These are phyloP conservation scores for Quercus dentata DNA, from an alignment of 306 rosid genomes.

Conservation along the genomic window DNA sequence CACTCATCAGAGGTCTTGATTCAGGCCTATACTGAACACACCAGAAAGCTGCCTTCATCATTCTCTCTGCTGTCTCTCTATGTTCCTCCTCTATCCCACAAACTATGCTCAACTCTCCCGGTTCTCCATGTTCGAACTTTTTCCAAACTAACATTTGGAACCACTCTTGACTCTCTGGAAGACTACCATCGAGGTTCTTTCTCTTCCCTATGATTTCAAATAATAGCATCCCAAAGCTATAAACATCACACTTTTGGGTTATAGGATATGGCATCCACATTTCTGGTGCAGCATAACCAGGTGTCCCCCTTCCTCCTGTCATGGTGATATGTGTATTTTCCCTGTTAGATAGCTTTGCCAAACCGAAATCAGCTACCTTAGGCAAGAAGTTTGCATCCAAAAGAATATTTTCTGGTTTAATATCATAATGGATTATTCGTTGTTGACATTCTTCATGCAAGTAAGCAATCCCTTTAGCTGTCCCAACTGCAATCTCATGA, in stretches of 20 bases:
- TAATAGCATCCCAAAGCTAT: conserved; percentile 50
- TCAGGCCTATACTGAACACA: conserved; percentile 49
- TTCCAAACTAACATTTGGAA: conserved; percentile 48
- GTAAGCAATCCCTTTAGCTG: conserved; percentile 46
- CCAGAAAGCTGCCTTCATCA: conserved; percentile 37
- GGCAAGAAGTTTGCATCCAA: conserved; percentile 34
- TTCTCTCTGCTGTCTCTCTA: conserved; percentile 30
- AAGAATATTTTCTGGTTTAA: conserved; percentile 54
- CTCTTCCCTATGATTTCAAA: conserved; percentile 47
- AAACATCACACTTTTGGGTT: conserved; percentile 54
- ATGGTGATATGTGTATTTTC: conserved; percentile 37
- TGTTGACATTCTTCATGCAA: conserved; percentile 48
- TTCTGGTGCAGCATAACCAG: conserved; percentile 53
- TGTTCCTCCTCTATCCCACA: conserved; percentile 39
- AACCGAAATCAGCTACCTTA: conserved; percentile 56
- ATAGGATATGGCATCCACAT: conserved; percentile 46
- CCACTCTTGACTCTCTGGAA: conserved; percentile 40
- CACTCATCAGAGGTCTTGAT: conserved; percentile 45
- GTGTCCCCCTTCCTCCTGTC: conserved; percentile 52
- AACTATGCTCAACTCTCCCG: conserved; percentile 7
- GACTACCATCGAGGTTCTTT: conserved; percentile 29
- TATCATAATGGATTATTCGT: conserved; percentile 51
- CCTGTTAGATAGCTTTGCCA: conserved; percentile 40
- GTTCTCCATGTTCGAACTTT: conserved; percentile 12
- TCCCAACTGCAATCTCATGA: conserved; percentile 46